Percentiles rank a stretch among this genome's conserved stretches.
phyloP scores from a whole-genome alignment of 306 rosid species.

The Delonix regia region DNA sequence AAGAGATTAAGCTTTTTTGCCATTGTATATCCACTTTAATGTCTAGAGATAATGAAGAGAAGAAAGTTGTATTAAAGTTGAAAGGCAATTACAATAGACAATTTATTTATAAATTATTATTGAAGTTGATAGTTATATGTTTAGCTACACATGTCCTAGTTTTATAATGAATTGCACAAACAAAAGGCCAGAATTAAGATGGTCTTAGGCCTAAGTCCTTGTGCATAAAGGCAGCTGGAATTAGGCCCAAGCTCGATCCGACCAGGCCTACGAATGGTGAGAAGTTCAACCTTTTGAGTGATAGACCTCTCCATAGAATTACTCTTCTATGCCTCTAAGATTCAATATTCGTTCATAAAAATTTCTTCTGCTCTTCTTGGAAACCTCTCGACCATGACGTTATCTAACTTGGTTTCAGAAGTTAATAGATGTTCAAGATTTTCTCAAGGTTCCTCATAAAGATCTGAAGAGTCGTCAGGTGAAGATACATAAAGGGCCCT shows the following conservation, averaged over 20 bases:
- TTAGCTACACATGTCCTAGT: neutral
- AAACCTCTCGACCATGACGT: neutral
- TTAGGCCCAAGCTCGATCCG: neutral
- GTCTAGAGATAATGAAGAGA: neutral
- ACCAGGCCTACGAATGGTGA: neutral
- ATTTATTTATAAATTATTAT: neutral
- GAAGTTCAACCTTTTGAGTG: neutral
- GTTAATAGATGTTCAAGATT: slow-evolving; percentile 74
- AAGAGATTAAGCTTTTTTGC: neutral
- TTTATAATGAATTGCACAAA: neutral
- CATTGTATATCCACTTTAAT: neutral
- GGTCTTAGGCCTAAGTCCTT: neutral
- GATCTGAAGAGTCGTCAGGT: slow-evolving; percentile 87
- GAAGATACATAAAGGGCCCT: slow-evolving; percentile 85
- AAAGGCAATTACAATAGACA: neutral
- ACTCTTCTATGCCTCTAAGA: neutral
- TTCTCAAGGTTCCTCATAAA: slow-evolving; percentile 76
- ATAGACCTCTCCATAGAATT: neutral
- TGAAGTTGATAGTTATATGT: neutral
- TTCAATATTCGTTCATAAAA: neutral
- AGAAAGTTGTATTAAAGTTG: neutral
- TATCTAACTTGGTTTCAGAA: slow-evolving; percentile 59
- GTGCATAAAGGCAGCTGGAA: neutral
- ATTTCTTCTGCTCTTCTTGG: neutral
- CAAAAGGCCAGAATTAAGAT: neutral